Conservation (phyloP, 73 alveolate genomes). For the Tetrahymena elliotti region DNA sequence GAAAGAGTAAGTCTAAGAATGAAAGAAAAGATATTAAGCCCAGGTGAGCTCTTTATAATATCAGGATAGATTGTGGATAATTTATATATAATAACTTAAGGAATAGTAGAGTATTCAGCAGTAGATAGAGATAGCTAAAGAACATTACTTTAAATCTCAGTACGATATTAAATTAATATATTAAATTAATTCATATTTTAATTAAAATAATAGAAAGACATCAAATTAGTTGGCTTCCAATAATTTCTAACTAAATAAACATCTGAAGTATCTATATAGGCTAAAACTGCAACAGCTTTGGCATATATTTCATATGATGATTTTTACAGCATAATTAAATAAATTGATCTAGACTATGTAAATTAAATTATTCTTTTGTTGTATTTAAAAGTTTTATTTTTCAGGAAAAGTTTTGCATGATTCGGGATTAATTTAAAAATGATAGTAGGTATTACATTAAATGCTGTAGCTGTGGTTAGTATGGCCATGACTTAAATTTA, state of each 20-base stretch:
- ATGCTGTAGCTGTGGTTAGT: not conserved
- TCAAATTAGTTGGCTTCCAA: not conserved
- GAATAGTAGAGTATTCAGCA: not conserved
- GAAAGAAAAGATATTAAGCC: not conserved
- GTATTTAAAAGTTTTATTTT: not conserved
- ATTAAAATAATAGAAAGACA: not conserved
- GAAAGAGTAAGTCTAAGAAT: not conserved
- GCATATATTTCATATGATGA: not conserved
- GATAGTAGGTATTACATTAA: not conserved
- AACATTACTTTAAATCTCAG: not conserved
- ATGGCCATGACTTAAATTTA: not conserved
- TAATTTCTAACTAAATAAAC: not conserved
- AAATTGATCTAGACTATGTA: not conserved
- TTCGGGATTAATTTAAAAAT: not conserved
- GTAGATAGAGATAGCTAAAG: not conserved
- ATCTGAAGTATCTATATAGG: not conserved
- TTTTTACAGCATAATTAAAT: not conserved
- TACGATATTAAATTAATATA: not conserved
- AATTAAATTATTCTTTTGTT: not conserved
- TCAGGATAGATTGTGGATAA: not conserved
- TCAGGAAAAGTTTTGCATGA: not conserved
- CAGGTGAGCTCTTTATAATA: not conserved
- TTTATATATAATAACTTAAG: not conserved
- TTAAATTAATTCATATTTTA: too few species aligned
- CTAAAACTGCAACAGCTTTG: not conserved